Conservation (phyloP, 2,329 filamentous ascomycete species). For the Trichoderma sp. region DNA sequence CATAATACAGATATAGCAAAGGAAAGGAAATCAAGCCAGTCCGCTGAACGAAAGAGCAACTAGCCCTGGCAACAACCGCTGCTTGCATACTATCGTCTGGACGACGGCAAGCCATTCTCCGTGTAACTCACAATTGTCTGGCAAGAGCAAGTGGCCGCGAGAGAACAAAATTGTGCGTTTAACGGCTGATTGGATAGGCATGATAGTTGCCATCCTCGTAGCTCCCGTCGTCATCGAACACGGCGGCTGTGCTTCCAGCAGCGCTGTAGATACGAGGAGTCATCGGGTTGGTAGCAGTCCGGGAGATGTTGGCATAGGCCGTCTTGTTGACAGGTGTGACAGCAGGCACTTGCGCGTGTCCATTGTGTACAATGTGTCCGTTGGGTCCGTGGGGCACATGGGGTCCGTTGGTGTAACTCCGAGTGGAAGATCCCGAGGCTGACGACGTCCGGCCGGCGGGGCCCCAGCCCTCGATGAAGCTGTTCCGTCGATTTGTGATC, state of each 20-base stretch:
- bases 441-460: conserved; percentile 40
- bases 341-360: conserved; percentile 35
- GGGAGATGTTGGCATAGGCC: conserved; percentile 39
- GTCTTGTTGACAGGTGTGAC: conserved; percentile 34
- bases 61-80: conserved; percentile 22
- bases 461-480: conserved; percentile 44
- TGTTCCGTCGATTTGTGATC: conserved; percentile 37
- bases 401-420: conserved; percentile 37
- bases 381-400: conserved; percentile 28
- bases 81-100: background rate
- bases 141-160: background rate
- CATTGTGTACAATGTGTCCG: conserved; percentile 35
- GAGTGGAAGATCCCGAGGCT: conserved; percentile 35
- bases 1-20: background rate
- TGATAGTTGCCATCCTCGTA: conserved; percentile 45
- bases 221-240: conserved; percentile 34
- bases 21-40: conserved; percentile 6
- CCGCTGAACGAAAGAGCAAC: conserved; percentile 19
- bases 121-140: background rate
- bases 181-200: conserved; percentile 41
- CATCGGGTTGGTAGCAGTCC: conserved; percentile 31
- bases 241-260: conserved; percentile 27
- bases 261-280: conserved; percentile 37
- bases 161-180: conserved; percentile 30
- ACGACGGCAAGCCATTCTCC: background rate